Conservation (phyloP, 805 yeast genomes). For the Saccharomycopsis sp. region DNA sequence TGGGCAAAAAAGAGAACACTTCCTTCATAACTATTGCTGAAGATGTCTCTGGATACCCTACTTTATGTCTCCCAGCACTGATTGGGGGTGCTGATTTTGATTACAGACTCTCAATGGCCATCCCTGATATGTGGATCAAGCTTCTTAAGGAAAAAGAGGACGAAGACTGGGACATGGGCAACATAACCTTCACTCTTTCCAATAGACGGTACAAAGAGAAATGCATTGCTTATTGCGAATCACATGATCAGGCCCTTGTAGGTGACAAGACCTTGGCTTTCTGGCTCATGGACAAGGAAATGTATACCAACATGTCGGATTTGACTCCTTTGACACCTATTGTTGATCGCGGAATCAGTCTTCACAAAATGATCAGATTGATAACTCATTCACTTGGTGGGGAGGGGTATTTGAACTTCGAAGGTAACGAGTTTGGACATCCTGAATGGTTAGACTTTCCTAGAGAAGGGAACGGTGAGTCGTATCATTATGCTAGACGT, state of each 20-base stretch:
- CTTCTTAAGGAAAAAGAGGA: constrained; percentile 74
- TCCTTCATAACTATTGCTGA: constrained; percentile 81
- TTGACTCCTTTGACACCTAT: constrained; percentile 67
- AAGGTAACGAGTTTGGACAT: constrained; percentile 97
- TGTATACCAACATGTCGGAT: constrained; percentile 92
- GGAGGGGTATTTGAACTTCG: constrained; percentile 92
- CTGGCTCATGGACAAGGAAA: constrained; percentile 97
- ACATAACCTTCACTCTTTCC: constrained; percentile 72
- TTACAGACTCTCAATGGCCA: constrained; percentile 91
- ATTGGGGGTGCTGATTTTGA: constrained; percentile 92
- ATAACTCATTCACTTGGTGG: constrained; percentile 91
- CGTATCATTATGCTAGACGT: constrained; percentile 90
- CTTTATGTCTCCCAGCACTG: constrained; percentile 67
- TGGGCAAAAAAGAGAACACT: constrained; percentile 37
- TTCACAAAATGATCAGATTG: constrained; percentile 87
- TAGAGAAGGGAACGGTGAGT: constrained; percentile 76
- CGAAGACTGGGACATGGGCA: constrained; percentile 87
- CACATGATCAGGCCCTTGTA: constrained; percentile 95
- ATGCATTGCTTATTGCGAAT: constrained; percentile 88
- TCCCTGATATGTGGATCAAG: constrained; percentile 99
- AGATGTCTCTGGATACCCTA: constrained; percentile 97
- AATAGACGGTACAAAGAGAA: constrained; percentile 85
- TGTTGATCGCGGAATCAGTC: constrained; percentile 81
- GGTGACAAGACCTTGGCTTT: constrained; percentile 96
- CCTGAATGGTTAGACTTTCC: constrained; percentile 99